Conservation (phyloP, 2,329 filamentous ascomycete species). For the Dothideomycetes sp. region DNA sequence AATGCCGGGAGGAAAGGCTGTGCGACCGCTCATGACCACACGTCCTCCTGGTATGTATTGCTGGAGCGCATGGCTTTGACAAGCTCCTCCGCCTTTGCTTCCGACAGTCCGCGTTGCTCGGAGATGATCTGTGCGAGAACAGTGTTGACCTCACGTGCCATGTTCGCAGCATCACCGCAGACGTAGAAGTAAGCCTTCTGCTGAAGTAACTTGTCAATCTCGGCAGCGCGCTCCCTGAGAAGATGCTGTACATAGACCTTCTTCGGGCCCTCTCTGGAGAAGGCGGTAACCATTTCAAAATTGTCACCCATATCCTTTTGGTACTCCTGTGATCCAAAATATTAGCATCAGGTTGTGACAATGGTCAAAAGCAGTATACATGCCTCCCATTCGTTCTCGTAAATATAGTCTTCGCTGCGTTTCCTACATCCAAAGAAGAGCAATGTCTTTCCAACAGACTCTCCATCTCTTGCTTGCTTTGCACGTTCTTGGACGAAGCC, state of each 20-base stretch:
- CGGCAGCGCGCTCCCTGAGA: constrained; percentile 68
- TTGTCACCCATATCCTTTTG: constrained; percentile 74
- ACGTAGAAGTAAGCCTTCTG: constrained; percentile 94
- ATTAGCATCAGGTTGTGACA: background rate
- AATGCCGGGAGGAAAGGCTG: too few relatives aligned
- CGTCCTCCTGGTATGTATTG: constrained; percentile 89
- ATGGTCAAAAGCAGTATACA: constrained; percentile 24
- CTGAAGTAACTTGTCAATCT: constrained; percentile 78
- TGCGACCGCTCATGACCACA: constrained; percentile 57
- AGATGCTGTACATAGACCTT: constrained; percentile 98
- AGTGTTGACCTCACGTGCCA: constrained; percentile 44
- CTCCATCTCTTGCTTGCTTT: constrained; percentile 66
- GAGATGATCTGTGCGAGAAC: constrained; percentile 80
- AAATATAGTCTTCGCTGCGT: constrained; percentile 80
- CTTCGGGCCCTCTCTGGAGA: constrained; percentile 75
- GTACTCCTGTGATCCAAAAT: constrained; percentile 51
- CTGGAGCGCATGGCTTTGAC: constrained; percentile 93
- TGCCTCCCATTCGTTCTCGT: constrained; percentile 86
- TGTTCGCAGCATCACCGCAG: constrained; percentile 93
- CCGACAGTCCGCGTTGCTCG: constrained; percentile 68
- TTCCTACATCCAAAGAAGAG: constrained; percentile 95
- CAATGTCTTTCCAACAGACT: constrained; percentile 74
- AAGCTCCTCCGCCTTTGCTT: constrained; percentile 85
- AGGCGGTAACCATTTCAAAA: constrained; percentile 84
- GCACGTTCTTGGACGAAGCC: constrained; percentile 91